Conservation (phyloP, 2,329 filamentous ascomycete genomes). For the Aspergillus sp. region DNA sequence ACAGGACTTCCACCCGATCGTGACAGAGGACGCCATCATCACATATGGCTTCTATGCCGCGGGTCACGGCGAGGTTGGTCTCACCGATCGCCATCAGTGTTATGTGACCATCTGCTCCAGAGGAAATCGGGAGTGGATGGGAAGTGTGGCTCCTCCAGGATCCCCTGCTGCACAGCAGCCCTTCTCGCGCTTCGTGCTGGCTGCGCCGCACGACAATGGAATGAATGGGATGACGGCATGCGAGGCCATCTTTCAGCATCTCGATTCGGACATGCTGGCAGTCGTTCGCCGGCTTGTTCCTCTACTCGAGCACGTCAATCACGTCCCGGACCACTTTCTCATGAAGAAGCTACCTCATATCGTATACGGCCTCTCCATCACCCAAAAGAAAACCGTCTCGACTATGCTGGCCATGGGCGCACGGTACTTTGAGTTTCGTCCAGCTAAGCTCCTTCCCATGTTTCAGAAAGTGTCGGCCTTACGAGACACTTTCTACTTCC, state of each 20-base stretch:
- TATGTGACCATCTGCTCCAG: conserved; percentile 6
- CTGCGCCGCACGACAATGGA: conserved; percentile 6
- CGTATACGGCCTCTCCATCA: conserved; percentile 9
- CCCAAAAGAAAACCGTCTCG: conserved; percentile 6
- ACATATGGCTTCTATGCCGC: conserved; percentile 9
- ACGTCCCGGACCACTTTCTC: conserved; percentile 4
- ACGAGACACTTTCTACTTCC: conserved; percentile 7
- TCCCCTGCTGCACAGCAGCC: conserved; percentile 1
- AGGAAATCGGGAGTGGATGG: conserved; percentile 3
- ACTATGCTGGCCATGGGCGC: conserved; percentile 5
- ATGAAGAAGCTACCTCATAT: conserved; percentile 8
- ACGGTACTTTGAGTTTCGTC: conserved; percentile 7
- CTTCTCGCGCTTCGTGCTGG: conserved; percentile 8
- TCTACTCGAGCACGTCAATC: background rate
- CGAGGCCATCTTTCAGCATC: conserved; percentile 4
- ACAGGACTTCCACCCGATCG: conserved; percentile 5
- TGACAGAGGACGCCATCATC: conserved; percentile 7
- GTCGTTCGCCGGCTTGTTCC: conserved; percentile 6
- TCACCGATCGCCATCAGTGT: conserved; percentile 5
- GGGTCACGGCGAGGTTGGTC: conserved; percentile 3
- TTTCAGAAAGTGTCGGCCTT: conserved; percentile 6
- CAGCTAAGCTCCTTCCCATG: conserved; percentile 5
- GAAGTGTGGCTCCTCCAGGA: background rate
- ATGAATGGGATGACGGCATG: conserved; percentile 8
- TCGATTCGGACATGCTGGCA: conserved; percentile 1